phyloP scores from a whole-genome alignment of 148 eudicot genomes.

The Oxyria digyna region DNA sequence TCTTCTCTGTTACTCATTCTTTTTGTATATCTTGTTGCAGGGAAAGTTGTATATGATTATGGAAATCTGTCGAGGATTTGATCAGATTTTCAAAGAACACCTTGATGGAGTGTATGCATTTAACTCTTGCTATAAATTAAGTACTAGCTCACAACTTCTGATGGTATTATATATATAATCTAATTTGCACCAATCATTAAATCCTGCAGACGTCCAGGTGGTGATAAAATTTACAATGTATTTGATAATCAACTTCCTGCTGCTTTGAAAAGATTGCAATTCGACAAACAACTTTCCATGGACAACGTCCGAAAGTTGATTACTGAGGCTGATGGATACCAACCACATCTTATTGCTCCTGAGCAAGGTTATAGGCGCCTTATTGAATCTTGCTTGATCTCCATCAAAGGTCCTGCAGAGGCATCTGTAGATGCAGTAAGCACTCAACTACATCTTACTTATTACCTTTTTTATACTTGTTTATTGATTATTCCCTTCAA shows the following conservation, averaged over 20 bases:
- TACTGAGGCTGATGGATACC: conserved; percentile 98
- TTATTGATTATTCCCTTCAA: no score
- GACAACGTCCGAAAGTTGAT: conserved; percentile 83
- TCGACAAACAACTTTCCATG: conserved; percentile 93
- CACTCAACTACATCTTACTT: neutral
- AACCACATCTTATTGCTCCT: conserved; percentile 97
- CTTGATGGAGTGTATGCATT: conserved; percentile 86
- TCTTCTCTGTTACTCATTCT: neutral
- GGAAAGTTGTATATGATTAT: conserved; percentile 85
- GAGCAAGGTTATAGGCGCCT: conserved; percentile 98
- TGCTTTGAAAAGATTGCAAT: conserved; percentile 89
- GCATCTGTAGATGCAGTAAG: conserved; percentile 91
- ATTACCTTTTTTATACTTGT: neutral
- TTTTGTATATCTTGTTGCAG: conserved; percentile 26
- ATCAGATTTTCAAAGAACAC: conserved; percentile 92
- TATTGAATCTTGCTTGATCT: conserved; percentile 68
- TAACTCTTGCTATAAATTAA: neutral
- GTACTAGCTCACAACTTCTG: neutral
- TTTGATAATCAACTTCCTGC: conserved; percentile 97
- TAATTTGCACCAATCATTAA: neutral
- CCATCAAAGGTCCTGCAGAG: conserved; percentile 91
- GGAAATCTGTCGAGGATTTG: conserved; percentile 92
- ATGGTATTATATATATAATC: neutral
- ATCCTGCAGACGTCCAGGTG: conserved; percentile 82
- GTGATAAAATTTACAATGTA: conserved; percentile 78